phyloP scores from a whole-genome alignment of 768 basidiomycete species.

The Gymnopilus dilepis region DNA sequence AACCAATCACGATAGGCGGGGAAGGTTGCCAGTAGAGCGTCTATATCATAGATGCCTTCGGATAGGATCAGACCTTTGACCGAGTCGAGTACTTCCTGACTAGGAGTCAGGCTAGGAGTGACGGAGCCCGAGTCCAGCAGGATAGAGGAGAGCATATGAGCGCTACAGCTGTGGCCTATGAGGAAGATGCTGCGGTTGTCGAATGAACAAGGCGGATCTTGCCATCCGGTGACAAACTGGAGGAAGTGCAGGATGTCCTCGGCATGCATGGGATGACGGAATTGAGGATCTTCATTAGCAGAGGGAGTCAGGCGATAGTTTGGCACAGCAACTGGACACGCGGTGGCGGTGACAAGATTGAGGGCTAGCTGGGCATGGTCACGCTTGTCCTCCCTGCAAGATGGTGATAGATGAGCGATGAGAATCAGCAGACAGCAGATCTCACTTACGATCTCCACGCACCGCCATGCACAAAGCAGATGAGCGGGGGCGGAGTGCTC shows the following conservation, averaged over 20 bases:
- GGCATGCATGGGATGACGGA: constrained; percentile 75
- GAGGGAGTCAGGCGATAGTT: constrained; percentile 77
- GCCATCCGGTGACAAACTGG: constrained; percentile 57
- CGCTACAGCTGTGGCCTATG: constrained; percentile 82
- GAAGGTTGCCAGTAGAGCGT: constrained; percentile 64
- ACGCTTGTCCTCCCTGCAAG: constrained; percentile 80
- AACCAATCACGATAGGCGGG: constrained; percentile 76
- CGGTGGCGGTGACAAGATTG: constrained; percentile 52
- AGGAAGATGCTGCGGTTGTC: constrained; percentile 55
- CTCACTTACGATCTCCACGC: constrained; percentile 77
- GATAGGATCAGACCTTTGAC: constrained; percentile 65
- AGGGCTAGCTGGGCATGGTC: constrained; percentile 61
- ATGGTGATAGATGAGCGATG: background rate
- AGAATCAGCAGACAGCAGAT: constrained; percentile 13
- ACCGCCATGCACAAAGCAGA: constrained; percentile 84
- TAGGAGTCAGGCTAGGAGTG: constrained; percentile 52
- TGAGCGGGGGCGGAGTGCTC: constrained; percentile 39
- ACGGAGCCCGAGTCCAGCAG: constrained; percentile 57
- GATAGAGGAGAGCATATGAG: constrained; percentile 79
- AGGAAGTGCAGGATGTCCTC: constrained; percentile 69
- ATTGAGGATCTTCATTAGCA: constrained; percentile 40
- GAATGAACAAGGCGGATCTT: constrained; percentile 40
- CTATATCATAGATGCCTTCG: constrained; percentile 82
- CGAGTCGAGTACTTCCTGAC: constrained; percentile 43
- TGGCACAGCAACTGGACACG: constrained; percentile 67